These are phyloP conservation scores for Septoria petroselini DNA, from an alignment of 2,329 filamentous ascomycete genomes.

Conservation along the genomic window DNA sequence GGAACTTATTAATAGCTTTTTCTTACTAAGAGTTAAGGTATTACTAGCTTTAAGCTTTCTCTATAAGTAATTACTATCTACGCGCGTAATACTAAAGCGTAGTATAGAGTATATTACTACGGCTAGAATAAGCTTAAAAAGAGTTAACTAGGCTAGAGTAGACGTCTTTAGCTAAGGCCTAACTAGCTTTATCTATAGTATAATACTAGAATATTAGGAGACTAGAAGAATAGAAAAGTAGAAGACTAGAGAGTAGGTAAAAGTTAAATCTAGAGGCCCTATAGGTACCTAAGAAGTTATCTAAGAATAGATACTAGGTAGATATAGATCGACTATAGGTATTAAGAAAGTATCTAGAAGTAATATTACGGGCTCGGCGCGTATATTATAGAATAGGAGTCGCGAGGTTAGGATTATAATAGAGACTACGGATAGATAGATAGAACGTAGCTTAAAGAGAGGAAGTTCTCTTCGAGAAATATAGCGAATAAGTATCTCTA, in stretches of 20 bases:
- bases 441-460: too few relatives aligned
- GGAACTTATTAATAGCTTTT: conserved; percentile 18
- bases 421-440: too few relatives aligned
- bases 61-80: conserved; percentile 19
- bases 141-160: conserved; percentile 9
- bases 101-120: conserved; percentile 17
- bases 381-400: too few relatives aligned
- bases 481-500: too few relatives aligned
- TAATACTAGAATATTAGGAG: background rate
- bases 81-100: conserved; percentile 24
- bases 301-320: conserved; percentile 10
- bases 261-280: conserved; percentile 4
- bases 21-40: conserved; percentile 21
- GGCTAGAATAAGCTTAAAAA: conserved; percentile 4
- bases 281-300: conserved; percentile 8
- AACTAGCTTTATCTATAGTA: conserved; percentile 9
- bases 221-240: conserved; percentile 2
- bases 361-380: too few relatives aligned
- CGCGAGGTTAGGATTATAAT: too few relatives aligned
- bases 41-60: conserved; percentile 21
- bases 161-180: conserved; percentile 5
- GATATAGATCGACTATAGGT: background rate
- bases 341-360: conserved; percentile 10
- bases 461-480: too few relatives aligned
- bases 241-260: background rate